Evolutionary conservation across 2,329 filamentous ascomycete genomes (phyloP).

Genomic region (Fusarium verticillioides): DNA sequence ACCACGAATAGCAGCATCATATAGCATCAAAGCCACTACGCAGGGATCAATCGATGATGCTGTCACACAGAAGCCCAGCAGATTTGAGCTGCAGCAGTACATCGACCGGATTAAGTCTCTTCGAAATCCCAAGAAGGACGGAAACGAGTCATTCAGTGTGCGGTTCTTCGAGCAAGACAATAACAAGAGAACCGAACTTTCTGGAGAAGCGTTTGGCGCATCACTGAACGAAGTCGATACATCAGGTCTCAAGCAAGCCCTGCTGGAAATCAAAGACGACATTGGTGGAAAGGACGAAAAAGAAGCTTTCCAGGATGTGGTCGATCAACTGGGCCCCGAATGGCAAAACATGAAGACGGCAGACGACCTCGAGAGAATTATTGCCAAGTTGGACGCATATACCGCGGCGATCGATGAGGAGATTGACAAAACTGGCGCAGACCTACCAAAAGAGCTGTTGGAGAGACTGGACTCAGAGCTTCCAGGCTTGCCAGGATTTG

Average conservation of each 20-base stretch:
- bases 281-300: slow-evolving; percentile 51
- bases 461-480: slow-evolving; percentile 49
- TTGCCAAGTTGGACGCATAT: slow-evolving; percentile 50
- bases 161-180: slow-evolving; percentile 62
- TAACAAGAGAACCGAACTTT: slow-evolving; percentile 51
- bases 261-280: slow-evolving; percentile 53
- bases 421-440: slow-evolving; percentile 47
- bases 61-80: slow-evolving; percentile 41
- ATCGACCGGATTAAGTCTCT: slow-evolving; percentile 45
- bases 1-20: slow-evolving; percentile 46
- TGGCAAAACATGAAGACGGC: slow-evolving; percentile 48
- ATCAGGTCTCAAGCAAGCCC: slow-evolving; percentile 50
- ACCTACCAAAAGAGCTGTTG: slow-evolving; percentile 48
- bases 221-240: slow-evolving; percentile 52
- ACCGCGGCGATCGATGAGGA: slow-evolving; percentile 50
- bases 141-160: slow-evolving; percentile 48
- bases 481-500: slow-evolving; percentile 40
- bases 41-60: slow-evolving; percentile 27
- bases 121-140: slow-evolving; percentile 29
- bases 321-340: slow-evolving; percentile 48
- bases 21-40: slow-evolving; percentile 45
- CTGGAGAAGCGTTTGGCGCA: slow-evolving; percentile 53
- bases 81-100: slow-evolving; percentile 44
- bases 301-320: slow-evolving; percentile 50
- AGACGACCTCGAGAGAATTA: slow-evolving; percentile 51